Evolutionary conservation across 2,329 filamentous ascomycete species (phyloP).

Genomic region (Aciculosporium take): DNA sequence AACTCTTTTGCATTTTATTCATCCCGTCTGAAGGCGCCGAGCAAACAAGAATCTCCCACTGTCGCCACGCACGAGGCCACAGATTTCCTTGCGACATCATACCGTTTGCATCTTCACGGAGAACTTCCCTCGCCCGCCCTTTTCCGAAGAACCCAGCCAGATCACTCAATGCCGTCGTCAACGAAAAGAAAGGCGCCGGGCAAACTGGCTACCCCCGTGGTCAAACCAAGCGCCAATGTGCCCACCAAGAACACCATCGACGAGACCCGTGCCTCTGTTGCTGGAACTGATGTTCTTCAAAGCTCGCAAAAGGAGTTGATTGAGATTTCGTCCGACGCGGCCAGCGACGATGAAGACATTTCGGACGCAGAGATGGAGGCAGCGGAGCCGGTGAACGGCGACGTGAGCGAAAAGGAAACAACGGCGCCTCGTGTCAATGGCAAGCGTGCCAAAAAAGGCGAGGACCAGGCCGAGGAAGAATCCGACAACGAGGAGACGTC

Average conservation of each 20-base stretch:
- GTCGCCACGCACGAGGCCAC: background rate
- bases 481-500: conserved; percentile 35
- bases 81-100: background rate
- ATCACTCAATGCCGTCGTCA: conserved; percentile 30
- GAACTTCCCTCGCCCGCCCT: background rate
- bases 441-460: conserved; percentile 10
- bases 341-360: conserved; percentile 32
- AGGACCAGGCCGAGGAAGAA: conserved; percentile 17
- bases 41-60: conserved; percentile 1
- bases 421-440: conserved; percentile 13
- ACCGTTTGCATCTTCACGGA: background rate
- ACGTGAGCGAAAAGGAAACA: conserved; percentile 3
- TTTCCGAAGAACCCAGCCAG: background rate
- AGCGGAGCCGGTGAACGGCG: conserved; percentile 8
- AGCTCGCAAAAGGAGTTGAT: conserved; percentile 29
- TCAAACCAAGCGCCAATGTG: conserved; percentile 38
- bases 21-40: background rate
- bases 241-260: conserved; percentile 37
- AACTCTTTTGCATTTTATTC: background rate
- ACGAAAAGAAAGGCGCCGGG: conserved; percentile 46
- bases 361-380: conserved; percentile 18
- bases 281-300: conserved; percentile 25
- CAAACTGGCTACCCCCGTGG: conserved; percentile 40
- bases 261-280: conserved; percentile 43
- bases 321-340: conserved; percentile 43